phyloP scores from a whole-genome alignment of 2,329 filamentous ascomycete species.

The Colletotrichum chlorophyti region DNA sequence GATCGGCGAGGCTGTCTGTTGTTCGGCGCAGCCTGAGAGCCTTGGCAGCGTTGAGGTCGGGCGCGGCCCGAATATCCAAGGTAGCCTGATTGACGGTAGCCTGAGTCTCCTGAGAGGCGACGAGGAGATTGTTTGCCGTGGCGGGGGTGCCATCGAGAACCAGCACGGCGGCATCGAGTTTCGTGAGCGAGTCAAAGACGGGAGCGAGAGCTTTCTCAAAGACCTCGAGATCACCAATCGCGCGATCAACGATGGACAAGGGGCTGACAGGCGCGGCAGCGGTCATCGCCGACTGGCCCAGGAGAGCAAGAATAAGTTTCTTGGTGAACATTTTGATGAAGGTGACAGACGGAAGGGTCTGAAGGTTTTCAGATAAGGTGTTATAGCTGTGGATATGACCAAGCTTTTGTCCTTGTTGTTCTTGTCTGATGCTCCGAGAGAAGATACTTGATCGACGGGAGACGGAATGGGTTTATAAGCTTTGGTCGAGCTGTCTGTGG shows the following conservation, averaged over 20 bases:
- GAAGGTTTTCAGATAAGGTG: slow-evolving; percentile 3
- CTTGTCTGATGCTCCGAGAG: slow-evolving; percentile 20
- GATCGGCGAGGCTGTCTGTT: slow-evolving; percentile 30
- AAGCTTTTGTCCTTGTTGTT: slow-evolving; percentile 23
- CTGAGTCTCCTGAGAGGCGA: slow-evolving; percentile 19
- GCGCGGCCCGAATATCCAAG: slow-evolving; percentile 33
- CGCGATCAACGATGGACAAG: neutral
- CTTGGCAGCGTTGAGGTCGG: slow-evolving; percentile 30
- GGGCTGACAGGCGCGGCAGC: slow-evolving; percentile 3
- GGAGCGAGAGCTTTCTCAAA: slow-evolving; percentile 17
- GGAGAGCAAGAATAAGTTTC: slow-evolving; percentile 14
- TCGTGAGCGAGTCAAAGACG: slow-evolving; percentile 8
- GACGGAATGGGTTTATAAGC: slow-evolving; percentile 25
- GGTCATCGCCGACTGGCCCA: slow-evolving; percentile 15
- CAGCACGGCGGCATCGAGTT: slow-evolving; percentile 17
- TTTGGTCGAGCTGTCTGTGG: slow-evolving; percentile 9
- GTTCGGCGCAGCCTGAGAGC: slow-evolving; percentile 31
- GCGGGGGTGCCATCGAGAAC: slow-evolving; percentile 16
- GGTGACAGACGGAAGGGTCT: slow-evolving; percentile 11
- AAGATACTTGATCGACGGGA: neutral
- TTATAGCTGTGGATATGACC: slow-evolving; percentile 6
- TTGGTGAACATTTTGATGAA: slow-evolving; percentile 11
- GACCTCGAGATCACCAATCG: slow-evolving; percentile 4
- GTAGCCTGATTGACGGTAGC: slow-evolving; percentile 31
- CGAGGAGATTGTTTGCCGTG: slow-evolving; percentile 21